These are phyloP conservation scores for Piper betle DNA, from an alignment of 164 flowering plant genomes.

Conservation along the genomic window DNA sequence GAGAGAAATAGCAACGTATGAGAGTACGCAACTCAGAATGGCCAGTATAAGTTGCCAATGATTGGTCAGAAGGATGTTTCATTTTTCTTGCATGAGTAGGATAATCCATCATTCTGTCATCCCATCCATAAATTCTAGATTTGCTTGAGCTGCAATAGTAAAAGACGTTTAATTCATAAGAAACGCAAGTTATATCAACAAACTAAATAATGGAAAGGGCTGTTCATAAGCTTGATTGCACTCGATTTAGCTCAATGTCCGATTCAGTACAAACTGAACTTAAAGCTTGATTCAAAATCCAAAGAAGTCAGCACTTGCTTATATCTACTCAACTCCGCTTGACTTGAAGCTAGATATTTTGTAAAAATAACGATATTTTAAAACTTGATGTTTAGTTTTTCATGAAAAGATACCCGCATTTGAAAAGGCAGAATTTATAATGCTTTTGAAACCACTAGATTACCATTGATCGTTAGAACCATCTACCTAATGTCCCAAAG, in stretches of 20 bases:
- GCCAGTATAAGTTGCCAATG: constrained; percentile 60
- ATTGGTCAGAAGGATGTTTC: constrained; percentile 59
- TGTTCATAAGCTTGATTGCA: too few relatives aligned
- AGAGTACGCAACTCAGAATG: constrained; percentile 69
- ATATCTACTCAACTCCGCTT: too few relatives aligned
- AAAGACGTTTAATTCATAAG: background rate
- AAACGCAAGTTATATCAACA: background rate
- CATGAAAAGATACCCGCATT: background rate
- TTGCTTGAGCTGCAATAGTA: constrained; percentile 4
- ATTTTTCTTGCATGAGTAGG: constrained; percentile 29
- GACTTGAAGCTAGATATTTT: too few relatives aligned
- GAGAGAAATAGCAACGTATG: constrained; percentile 79
- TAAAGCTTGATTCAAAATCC: too few relatives aligned
- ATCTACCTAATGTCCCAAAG: constrained; percentile 93
- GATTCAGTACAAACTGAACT: too few relatives aligned
- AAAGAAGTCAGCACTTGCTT: too few relatives aligned
- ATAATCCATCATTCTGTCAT: constrained; percentile 73
- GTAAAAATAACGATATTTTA: too few relatives aligned
- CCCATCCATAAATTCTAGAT: constrained; percentile 38
- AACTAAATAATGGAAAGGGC: background rate
- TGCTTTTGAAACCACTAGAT: constrained; percentile 4
- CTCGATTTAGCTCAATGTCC: too few relatives aligned
- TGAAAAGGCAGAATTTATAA: background rate
- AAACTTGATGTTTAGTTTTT: too few relatives aligned
- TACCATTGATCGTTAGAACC: constrained; percentile 51